Percentiles rank a stretch among this genome's conserved stretches.
Evolutionary conservation across 768 basidiomycete species (phyloP).

Genomic region (Cyathus striatus): DNA sequence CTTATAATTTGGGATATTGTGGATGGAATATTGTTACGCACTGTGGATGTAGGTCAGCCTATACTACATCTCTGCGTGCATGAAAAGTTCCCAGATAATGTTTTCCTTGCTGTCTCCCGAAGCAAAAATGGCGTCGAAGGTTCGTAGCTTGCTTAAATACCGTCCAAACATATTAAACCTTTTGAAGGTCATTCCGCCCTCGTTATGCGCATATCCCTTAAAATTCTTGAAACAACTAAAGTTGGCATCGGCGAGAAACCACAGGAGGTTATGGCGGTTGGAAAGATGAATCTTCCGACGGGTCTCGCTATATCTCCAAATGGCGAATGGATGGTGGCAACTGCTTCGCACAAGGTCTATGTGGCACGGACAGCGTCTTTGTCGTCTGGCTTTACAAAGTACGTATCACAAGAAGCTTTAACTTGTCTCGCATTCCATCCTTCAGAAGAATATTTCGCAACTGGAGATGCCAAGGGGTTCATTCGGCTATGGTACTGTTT

Average conservation of each 20-base stretch:
- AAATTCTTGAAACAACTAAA: slow-evolving; percentile 35
- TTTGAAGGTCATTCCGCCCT: slow-evolving; percentile 47
- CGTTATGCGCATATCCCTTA: slow-evolving; percentile 62
- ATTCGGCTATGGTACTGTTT: slow-evolving; percentile 94
- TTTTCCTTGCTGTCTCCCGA: slow-evolving; percentile 67
- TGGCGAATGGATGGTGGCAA: slow-evolving; percentile 73
- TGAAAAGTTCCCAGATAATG: slow-evolving; percentile 55
- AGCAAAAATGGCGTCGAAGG: slow-evolving; percentile 28
- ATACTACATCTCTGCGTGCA: slow-evolving; percentile 72
- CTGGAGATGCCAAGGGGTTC: slow-evolving; percentile 81
- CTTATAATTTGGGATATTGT: slow-evolving; percentile 93
- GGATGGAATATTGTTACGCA: slow-evolving; percentile 74
- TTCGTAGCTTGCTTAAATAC: slow-evolving; percentile 10
- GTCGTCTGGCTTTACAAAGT: slow-evolving; percentile 72
- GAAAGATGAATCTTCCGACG: slow-evolving; percentile 59
- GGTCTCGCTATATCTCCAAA: slow-evolving; percentile 71
- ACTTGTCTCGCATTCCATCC: slow-evolving; percentile 89
- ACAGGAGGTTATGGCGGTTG: slow-evolving; percentile 49
- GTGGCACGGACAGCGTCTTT: slow-evolving; percentile 56
- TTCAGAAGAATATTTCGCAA: slow-evolving; percentile 88
- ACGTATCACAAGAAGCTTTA: slow-evolving; percentile 72
- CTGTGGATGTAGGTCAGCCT: slow-evolving; percentile 63
- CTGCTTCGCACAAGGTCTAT: slow-evolving; percentile 74
- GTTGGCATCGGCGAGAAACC: slow-evolving; percentile 24
- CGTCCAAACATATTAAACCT: slow-evolving; percentile 7